Evolutionary conservation across 2,329 filamentous ascomycete genomes (phyloP).

Genomic region (Xylaria multiplex): DNA sequence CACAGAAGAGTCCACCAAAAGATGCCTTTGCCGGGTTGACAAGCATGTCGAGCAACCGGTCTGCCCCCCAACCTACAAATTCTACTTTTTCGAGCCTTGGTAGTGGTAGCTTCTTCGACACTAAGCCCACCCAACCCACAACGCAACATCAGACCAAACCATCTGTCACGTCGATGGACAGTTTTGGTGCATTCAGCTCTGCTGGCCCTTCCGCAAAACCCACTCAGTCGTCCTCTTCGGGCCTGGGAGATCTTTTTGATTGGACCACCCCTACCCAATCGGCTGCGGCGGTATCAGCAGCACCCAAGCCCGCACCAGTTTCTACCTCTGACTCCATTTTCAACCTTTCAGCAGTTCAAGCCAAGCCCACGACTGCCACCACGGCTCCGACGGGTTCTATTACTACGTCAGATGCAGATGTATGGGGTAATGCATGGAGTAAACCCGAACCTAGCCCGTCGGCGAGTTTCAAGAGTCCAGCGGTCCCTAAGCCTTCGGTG

Average conservation of each 20-base stretch:
- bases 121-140: slow-evolving; percentile 69
- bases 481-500: slow-evolving; percentile 51
- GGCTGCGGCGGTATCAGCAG: slow-evolving; percentile 58
- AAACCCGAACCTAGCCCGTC: slow-evolving; percentile 65
- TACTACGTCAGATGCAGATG: slow-evolving; percentile 67
- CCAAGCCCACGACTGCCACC: slow-evolving; percentile 57
- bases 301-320: slow-evolving; percentile 55
- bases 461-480: slow-evolving; percentile 67
- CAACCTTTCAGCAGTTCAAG: slow-evolving; percentile 73
- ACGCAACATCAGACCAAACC: slow-evolving; percentile 62
- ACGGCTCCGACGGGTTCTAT: slow-evolving; percentile 54
- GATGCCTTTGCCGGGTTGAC: slow-evolving; percentile 54
- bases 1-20: slow-evolving; percentile 51
- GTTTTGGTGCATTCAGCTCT: slow-evolving; percentile 70
- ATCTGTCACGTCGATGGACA: slow-evolving; percentile 60
- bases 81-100: slow-evolving; percentile 58
- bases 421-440: slow-evolving; percentile 92
- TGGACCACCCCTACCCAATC: slow-evolving; percentile 65
- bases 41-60: slow-evolving; percentile 52
- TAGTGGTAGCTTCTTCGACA: slow-evolving; percentile 86
- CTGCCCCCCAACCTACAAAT: slow-evolving; percentile 52
- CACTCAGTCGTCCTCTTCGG: slow-evolving; percentile 61
- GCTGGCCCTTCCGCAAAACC: slow-evolving; percentile 56
- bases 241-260: slow-evolving; percentile 84
- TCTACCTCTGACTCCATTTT: slow-evolving; percentile 74